Evolutionary conservation across 352 stramenopile species (phyloP).

Genomic region (Phytophthora nicotianae): DNA sequence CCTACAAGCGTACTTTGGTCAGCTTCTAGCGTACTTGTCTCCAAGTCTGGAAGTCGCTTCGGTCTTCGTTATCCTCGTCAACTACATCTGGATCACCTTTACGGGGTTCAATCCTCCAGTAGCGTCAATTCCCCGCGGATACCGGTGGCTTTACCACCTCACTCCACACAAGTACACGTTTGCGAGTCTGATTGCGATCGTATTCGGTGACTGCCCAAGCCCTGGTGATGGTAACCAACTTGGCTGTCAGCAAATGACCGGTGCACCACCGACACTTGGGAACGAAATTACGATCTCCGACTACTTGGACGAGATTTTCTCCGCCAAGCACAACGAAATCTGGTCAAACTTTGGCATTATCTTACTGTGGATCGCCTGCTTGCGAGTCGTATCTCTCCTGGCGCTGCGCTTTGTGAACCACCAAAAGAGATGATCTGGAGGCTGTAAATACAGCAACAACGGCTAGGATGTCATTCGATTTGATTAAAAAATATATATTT

Average conservation of each 20-base stretch:
- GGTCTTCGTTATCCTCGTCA: slow-evolving; percentile 17
- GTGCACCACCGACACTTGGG: slow-evolving; percentile 7
- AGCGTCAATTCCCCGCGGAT: slow-evolving; percentile 3
- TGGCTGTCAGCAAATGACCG: slow-evolving; percentile 15
- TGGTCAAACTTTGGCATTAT: slow-evolving; percentile 24
- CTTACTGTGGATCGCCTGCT: slow-evolving; percentile 27
- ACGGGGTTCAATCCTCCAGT: slow-evolving; percentile 20
- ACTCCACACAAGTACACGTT: slow-evolving; percentile 19
- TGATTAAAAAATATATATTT: no score
- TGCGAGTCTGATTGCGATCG: slow-evolving; percentile 12
- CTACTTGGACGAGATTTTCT: slow-evolving; percentile 27
- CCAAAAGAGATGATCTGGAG: slow-evolving; percentile 19
- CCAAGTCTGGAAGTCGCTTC: slow-evolving; percentile 16
- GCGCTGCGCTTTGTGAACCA: slow-evolving; percentile 31
- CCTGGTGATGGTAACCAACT: not conserved
- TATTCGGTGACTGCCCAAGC: slow-evolving; percentile 16
- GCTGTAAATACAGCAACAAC: no score
- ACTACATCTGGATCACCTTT: slow-evolving; percentile 13
- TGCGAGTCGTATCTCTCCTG: slow-evolving; percentile 83
- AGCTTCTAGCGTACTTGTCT: slow-evolving; percentile 32
- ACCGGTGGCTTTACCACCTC: slow-evolving; percentile 20
- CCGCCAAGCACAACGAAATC: slow-evolving; percentile 21
- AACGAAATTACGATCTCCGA: slow-evolving; percentile 36
- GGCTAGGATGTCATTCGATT: no score
- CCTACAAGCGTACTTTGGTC: slow-evolving; percentile 29